phyloP scores from a whole-genome alignment of 2,329 filamentous ascomycete genomes.

The Ophiostoma sp. region DNA sequence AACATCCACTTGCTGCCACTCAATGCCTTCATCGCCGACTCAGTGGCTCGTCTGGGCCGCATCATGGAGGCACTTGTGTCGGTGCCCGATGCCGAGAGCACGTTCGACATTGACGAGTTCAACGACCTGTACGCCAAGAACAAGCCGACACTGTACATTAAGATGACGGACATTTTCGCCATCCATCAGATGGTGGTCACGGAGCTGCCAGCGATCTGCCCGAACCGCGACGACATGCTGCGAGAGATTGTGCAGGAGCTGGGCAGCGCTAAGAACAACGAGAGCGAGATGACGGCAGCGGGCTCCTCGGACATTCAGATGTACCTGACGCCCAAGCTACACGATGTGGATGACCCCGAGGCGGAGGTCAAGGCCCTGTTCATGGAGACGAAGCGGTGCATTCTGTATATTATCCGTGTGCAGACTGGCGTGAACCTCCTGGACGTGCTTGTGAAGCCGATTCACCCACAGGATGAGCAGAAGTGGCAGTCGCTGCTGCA shows the following conservation, averaged over 20 bases:
- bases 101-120: slow-evolving; percentile 98
- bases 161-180: slow-evolving; percentile 95
- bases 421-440: slow-evolving; percentile 91
- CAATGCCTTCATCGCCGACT: slow-evolving; percentile 86
- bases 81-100: slow-evolving; percentile 81
- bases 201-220: slow-evolving; percentile 76
- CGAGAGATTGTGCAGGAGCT: slow-evolving; percentile 91
- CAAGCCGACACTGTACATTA: slow-evolving; percentile 98
- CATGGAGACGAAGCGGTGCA: slow-evolving; percentile 97
- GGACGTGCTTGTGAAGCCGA: slow-evolving; percentile 90
- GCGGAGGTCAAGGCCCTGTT: slow-evolving; percentile 89
- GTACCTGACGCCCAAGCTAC: slow-evolving; percentile 84
- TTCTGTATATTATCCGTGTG: slow-evolving; percentile 95
- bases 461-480: slow-evolving; percentile 81
- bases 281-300: slow-evolving; percentile 85
- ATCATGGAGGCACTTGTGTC: slow-evolving; percentile 78
- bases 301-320: slow-evolving; percentile 87
- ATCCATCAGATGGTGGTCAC: slow-evolving; percentile 85
- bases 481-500: slow-evolving; percentile 80
- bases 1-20: slow-evolving; percentile 95
- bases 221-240: slow-evolving; percentile 79
- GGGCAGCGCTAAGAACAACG: slow-evolving; percentile 93
- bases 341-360: slow-evolving; percentile 89
- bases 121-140: slow-evolving; percentile 96
- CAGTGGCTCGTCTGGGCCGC: slow-evolving; percentile 73